Evolutionary conservation across 192 early-diverging fungal species (phyloP).

Genomic region (Umbelopsis sp.): DNA sequence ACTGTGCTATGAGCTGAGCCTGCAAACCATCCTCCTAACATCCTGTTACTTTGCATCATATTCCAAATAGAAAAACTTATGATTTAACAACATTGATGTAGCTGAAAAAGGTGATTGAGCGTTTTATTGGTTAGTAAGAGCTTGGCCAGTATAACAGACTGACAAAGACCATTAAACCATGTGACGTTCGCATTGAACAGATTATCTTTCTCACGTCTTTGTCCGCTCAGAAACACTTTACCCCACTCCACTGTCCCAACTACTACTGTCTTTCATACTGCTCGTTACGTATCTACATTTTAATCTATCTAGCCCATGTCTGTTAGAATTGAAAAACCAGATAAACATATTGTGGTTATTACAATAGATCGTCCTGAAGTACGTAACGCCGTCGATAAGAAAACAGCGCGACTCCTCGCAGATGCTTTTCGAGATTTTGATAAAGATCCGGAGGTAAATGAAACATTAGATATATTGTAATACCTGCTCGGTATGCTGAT

Average conservation of each 20-base stretch:
- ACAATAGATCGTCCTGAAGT: slow-evolving; percentile 46
- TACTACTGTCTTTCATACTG: not conserved
- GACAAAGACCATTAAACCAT: too few relatives aligned
- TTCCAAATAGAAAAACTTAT: too few relatives aligned
- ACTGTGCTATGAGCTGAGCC: too few relatives aligned
- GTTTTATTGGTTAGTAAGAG: too few relatives aligned
- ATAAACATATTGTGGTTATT: slow-evolving; percentile 29
- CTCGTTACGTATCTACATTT: not conserved
- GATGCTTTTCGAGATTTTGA: slow-evolving; percentile 54
- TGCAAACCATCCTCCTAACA: too few relatives aligned
- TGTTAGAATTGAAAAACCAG: not conserved
- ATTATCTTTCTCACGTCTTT: too few relatives aligned
- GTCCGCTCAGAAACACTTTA: not conserved
- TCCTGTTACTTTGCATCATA: too few relatives aligned
- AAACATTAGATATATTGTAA: not conserved
- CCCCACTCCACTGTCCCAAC: too few relatives aligned
- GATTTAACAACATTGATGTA: not conserved
- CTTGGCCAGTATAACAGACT: too few relatives aligned
- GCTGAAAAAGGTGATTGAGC: not conserved
- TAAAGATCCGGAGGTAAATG: slow-evolving; percentile 36
- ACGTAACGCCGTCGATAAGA: slow-evolving; percentile 50
- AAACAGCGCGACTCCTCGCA: slow-evolving; percentile 41
- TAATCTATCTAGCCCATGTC: not conserved
- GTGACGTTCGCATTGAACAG: too few relatives aligned
- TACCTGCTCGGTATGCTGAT: not conserved